A percentile compares a stretch with the other conserved stretches of the same genome.
Evolutionary conservation across 2,329 filamentous ascomycete genomes (phyloP).

Genomic region (Ophiostoma sp.): DNA sequence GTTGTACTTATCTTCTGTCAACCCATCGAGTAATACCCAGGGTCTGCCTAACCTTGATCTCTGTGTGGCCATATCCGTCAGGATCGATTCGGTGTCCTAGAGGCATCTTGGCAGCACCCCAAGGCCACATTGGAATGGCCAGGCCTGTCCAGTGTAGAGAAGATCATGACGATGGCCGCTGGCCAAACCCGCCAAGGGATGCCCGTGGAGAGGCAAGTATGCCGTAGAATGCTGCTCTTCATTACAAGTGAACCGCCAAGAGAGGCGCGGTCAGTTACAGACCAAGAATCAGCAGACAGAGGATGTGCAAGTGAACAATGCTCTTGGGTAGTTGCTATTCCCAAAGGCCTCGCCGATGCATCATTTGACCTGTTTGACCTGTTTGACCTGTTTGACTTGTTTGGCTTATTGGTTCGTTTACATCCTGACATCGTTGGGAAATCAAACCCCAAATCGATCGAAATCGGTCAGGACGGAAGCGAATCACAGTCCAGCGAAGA

Average conservation of each 20-base stretch:
- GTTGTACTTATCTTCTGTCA: neutral
- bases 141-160: no score
- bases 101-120: no score
- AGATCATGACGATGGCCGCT: neutral
- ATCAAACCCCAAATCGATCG: neutral
- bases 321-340: neutral
- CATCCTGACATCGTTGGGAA: neutral
- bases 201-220: neutral
- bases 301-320: no score
- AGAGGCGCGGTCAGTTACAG: neutral
- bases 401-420: no score
- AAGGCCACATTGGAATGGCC: no score
- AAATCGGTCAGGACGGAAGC: neutral
- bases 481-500: no score
- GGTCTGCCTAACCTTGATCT: no score
- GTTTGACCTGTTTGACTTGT: no score
- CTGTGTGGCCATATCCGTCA: neutral
- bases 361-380: no score
- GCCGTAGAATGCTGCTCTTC: neutral
- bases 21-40: neutral
- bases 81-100: neutral
- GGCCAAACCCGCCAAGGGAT: neutral
- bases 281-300: no score
- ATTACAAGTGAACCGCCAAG: conserved; percentile 7
- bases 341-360: neutral